Base-by-base conservation (phyloP, 768 basidiomycete species). In the Hygrophoropsis aurantiaca region DNA sequence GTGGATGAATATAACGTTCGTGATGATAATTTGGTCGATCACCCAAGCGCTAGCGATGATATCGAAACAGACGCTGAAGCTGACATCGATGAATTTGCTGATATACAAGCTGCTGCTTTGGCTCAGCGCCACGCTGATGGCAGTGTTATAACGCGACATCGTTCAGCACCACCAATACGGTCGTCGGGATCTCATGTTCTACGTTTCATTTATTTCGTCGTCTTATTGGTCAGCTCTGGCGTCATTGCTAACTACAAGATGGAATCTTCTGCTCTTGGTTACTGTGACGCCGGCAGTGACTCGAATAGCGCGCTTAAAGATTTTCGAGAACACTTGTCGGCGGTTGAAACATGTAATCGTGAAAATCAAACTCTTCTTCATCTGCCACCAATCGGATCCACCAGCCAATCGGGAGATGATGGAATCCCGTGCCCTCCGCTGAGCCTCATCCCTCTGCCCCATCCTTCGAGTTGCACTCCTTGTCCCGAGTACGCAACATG, bases 401-500 rank as follows among this genome's bases (percentile, higher is more conserved):
- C 61, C 53, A 54, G 46, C 41, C 56, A 66, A 50, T 50, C 57
- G 35, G 38, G 58, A 47, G 50, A 59, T 42, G 65, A 70, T 39
- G 66, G 64, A 46, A 60, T 66, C 47, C 58, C 69, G 18, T 87
- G 87, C 58, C 80, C 81, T 7, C 69, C 79, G 11, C 75, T 74
- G 23, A 72, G 80, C 11, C 54, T 84, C 30, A 43, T 83, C 27
- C 81, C 82, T 18, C 57, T 83, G 42, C 75, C 77, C 26, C 74
- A 71, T 48, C 82, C 90, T 1, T 75, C 80, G 36, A 57, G 72
- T 23, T 93, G 90, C 64, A 82, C 86, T 10, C 79, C 79, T 18
- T 93, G 86, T 63, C 86, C 87, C 37, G 73, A 78, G 52, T 84
- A 85, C 60, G 88, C 79, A 25, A 72, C 69, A 39, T 90, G 88